Percentiles rank a stretch among this genome's conserved stretches.
Conservation (phyloP, 129 eudicot species). For the Centaurea solstitialis region DNA sequence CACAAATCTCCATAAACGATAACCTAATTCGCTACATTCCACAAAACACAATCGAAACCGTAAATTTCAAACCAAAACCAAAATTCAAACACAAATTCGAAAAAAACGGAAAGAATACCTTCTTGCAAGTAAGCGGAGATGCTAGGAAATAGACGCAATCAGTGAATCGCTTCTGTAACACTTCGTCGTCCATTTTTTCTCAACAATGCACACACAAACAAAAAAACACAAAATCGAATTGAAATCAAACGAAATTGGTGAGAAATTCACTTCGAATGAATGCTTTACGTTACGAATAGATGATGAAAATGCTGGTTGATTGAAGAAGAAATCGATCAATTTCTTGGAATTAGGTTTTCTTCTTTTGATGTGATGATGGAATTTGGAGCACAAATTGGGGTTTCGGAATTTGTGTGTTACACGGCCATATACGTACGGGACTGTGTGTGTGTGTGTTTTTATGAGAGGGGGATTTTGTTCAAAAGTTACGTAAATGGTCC, state of each 20-base stretch:
- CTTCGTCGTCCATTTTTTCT: constrained; percentile 42
- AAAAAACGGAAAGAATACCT: constrained; percentile 34
- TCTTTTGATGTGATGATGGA: constrained; percentile 12
- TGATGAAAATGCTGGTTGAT: not conserved
- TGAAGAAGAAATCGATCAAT: constrained; percentile 4
- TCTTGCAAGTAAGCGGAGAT: constrained; percentile 85
- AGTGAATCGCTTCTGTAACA: constrained; percentile 51
- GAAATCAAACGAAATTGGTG: constrained; percentile 12
- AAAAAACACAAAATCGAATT: not conserved
- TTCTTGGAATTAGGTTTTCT: constrained; percentile 24
- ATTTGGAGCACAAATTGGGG: constrained; percentile 20
- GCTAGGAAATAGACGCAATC: constrained; percentile 81
- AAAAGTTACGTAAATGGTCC: not conserved
- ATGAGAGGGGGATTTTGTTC: constrained; percentile 2
- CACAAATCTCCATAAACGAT: not conserved
- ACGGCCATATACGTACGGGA: constrained; percentile 11
- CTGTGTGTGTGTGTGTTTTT: not conserved
- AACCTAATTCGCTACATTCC: constrained; percentile 17
- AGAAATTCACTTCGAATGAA: not conserved
- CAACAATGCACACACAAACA: not conserved
- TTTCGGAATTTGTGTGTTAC: constrained; percentile 12
- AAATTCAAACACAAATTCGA: not conserved
- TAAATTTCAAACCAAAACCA: not conserved
- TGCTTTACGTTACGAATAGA: not conserved
- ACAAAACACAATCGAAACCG: constrained; percentile 1